Percentiles rank a stretch among this genome's conserved stretches.
Conservation (phyloP, 371 early-diverging fungal species). For the Mucor circinelloides region DNA sequence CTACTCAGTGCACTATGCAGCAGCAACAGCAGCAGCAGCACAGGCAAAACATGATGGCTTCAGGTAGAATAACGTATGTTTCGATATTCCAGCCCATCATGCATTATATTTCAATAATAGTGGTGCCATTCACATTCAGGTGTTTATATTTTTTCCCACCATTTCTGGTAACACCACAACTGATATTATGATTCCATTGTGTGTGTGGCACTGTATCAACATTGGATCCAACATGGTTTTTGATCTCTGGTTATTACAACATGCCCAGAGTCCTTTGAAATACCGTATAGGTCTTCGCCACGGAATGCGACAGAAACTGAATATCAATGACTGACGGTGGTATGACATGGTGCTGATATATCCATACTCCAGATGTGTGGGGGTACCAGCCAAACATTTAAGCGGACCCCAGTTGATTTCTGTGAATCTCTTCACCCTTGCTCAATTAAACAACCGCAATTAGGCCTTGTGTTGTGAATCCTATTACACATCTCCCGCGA, state of each 20-base stretch:
- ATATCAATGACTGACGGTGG: not conserved
- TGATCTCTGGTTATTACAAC: not conserved
- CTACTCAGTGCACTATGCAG: not conserved
- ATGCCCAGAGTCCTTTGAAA: not conserved
- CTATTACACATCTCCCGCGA: not conserved
- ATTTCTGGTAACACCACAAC: not conserved
- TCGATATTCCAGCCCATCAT: not conserved
- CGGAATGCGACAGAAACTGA: not conserved
- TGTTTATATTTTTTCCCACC: not conserved
- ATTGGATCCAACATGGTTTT: not conserved
- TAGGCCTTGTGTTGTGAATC: not conserved
- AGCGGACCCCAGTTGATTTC: conserved; percentile 4
- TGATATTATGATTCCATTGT: not conserved
- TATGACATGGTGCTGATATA: not conserved
- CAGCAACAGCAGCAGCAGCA: not conserved
- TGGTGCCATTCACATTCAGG: not conserved
- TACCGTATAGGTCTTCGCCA: not conserved
- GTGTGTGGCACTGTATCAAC: not conserved
- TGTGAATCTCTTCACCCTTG: not conserved
- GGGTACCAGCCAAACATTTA: not conserved
- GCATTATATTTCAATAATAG: not conserved
- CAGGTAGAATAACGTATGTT: not conserved
- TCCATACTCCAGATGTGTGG: not conserved
- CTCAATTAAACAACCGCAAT: not conserved
- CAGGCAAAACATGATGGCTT: not conserved